phyloP scores from a whole-genome alignment of 371 early-diverging fungal genomes.

The Mucor lusitanicus region DNA sequence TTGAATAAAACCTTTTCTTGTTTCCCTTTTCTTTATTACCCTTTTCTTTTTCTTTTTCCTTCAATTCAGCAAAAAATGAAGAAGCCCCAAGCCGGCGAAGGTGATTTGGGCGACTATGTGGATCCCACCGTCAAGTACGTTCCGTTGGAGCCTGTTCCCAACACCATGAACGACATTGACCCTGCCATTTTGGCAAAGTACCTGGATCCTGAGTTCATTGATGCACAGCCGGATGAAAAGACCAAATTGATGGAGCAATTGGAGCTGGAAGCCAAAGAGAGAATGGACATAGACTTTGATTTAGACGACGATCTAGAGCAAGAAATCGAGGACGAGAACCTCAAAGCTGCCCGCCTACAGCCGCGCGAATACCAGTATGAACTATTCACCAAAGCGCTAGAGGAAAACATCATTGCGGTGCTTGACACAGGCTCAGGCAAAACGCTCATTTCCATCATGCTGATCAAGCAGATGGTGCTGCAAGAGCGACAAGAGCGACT shows the following conservation, averaged over 20 bases:
- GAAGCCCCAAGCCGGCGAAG: not conserved
- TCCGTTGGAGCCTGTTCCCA: conserved; percentile 15
- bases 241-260: conserved; percentile 25
- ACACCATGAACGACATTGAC: conserved; percentile 38
- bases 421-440: conserved; percentile 95
- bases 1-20: not conserved
- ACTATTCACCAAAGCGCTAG: conserved; percentile 66
- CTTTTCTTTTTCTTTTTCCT: no score
- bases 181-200: conserved; percentile 20
- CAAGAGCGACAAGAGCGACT: conserved; percentile 38
- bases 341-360: conserved; percentile 23
- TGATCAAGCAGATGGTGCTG: conserved; percentile 71
- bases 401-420: conserved; percentile 81
- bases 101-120: conserved; percentile 9
- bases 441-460: conserved; percentile 84
- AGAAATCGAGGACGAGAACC: conserved; percentile 14
- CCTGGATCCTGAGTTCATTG: conserved; percentile 38
- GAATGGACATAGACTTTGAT: conserved; percentile 24
- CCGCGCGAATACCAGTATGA: conserved; percentile 83
- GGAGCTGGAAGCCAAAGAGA: conserved; percentile 27
- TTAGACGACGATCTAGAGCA: conserved; percentile 17
- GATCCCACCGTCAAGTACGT: conserved; percentile 22
- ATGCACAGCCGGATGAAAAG: conserved; percentile 25
- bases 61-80: not conserved
- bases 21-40: not conserved